Evolutionary conservation across 1,284 basidiomycete species (phyloP).

Genomic region (Xerocomus cyaneibrunnescens): DNA sequence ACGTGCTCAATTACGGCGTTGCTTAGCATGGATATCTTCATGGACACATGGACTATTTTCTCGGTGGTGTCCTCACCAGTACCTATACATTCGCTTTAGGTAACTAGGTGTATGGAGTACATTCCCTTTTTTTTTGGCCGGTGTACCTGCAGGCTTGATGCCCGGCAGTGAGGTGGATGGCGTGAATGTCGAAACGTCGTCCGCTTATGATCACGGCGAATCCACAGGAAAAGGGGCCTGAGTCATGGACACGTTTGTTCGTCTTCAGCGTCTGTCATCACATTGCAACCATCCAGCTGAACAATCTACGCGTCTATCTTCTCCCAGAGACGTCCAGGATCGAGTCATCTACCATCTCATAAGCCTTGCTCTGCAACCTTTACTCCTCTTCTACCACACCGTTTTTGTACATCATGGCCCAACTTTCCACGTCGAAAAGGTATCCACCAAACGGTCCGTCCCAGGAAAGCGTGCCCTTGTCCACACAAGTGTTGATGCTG

Average conservation of each 20-base stretch:
- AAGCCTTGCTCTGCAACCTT: neutral
- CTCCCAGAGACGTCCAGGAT: neutral
- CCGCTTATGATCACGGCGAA: no score
- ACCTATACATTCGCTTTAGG: no score
- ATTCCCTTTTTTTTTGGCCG: no score
- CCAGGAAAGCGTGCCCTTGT: neutral
- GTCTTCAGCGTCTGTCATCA: no score
- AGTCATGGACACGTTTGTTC: neutral
- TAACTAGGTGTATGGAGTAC: no score
- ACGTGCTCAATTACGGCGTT: neutral
- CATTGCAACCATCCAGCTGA: no score
- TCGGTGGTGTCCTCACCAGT: no score
- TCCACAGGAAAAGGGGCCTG: neutral
- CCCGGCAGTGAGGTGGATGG: no score
- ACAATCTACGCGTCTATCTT: neutral
- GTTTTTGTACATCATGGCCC: conserved; percentile 13
- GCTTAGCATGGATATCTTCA: no score
- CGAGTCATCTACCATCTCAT: neutral
- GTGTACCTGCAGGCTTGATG: no score
- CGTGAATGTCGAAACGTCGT: no score
- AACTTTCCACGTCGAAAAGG: neutral
- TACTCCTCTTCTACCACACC: neutral
- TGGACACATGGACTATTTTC: no score
- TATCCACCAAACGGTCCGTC: neutral
- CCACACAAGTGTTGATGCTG: conserved; percentile 20